These are phyloP conservation scores for Coleophoma eucalyptorum DNA, from an alignment of 2,329 filamentous ascomycete species.

Conservation along the genomic window DNA sequence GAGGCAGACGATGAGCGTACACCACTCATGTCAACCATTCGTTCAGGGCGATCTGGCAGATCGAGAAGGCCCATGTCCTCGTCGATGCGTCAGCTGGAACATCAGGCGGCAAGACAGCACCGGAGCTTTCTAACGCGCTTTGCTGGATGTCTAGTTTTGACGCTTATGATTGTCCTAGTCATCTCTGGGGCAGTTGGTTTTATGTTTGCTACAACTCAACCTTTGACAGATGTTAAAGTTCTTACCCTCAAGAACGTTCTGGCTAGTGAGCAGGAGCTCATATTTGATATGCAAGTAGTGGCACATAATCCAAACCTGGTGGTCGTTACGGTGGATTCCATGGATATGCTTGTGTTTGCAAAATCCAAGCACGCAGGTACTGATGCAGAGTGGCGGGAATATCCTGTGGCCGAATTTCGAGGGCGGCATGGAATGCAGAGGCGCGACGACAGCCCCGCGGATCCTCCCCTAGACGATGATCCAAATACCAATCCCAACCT, in stretches of 20 bases:
- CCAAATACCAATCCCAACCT: constrained; percentile 72
- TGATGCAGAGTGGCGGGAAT: constrained; percentile 51
- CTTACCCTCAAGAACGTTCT: constrained; percentile 83
- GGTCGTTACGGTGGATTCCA: constrained; percentile 77
- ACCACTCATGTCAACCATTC: constrained; percentile 65
- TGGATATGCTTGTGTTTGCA: constrained; percentile 90
- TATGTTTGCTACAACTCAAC: constrained; percentile 87
- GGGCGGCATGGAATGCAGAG: constrained; percentile 30
- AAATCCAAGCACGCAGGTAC: constrained; percentile 86
- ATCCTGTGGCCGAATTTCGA: constrained; percentile 23
- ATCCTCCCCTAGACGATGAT: constrained; percentile 50
- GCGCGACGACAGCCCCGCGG: constrained; percentile 25
- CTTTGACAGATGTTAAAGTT: constrained; percentile 74
- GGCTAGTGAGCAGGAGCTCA: constrained; percentile 90
- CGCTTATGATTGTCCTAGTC: constrained; percentile 75
- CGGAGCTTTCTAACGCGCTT: constrained; percentile 67
- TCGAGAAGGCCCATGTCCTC: constrained; percentile 49
- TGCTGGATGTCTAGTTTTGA: constrained; percentile 83
- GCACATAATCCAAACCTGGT: constrained; percentile 94
- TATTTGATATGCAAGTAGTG: constrained; percentile 85
- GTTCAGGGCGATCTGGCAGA: constrained; percentile 56
- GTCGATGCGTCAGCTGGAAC: constrained; percentile 68
- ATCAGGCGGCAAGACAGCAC: constrained; percentile 61
- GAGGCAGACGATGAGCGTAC: constrained; percentile 89
- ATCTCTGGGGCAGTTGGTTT: constrained; percentile 84